Conservation (phyloP, 2,329 filamentous ascomycete species). For the Colletotrichum falcatum region DNA sequence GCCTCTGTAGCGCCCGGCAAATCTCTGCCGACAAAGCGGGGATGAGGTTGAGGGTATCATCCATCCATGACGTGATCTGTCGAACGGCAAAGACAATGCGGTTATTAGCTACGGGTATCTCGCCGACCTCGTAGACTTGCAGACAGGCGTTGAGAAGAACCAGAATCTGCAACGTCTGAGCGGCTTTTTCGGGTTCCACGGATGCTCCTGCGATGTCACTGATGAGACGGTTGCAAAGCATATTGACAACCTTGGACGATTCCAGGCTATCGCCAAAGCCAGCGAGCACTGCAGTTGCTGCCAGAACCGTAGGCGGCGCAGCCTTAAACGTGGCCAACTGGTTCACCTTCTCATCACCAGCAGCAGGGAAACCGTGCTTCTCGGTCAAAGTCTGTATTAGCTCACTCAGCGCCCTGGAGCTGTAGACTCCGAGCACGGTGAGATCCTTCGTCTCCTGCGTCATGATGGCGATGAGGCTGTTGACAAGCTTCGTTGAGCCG, state of each 20-base stretch:
- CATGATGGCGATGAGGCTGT: slow-evolving; percentile 58
- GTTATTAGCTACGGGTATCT: slow-evolving; percentile 71
- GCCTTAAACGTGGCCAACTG: slow-evolving; percentile 61
- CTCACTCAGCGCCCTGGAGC: slow-evolving; percentile 63
- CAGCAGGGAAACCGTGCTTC: slow-evolving; percentile 58
- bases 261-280: slow-evolving; percentile 65
- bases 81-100: slow-evolving; percentile 86
- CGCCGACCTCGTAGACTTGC: slow-evolving; percentile 62
- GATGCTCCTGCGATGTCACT: slow-evolving; percentile 69
- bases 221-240: slow-evolving; percentile 69
- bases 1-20: slow-evolving; percentile 66
- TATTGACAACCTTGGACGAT: slow-evolving; percentile 61
- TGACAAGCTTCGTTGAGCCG: slow-evolving; percentile 53
- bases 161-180: slow-evolving; percentile 61
- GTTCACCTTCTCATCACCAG: slow-evolving; percentile 61
- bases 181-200: slow-evolving; percentile 56
- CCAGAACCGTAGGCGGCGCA: slow-evolving; percentile 59
- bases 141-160: slow-evolving; percentile 67
- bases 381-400: slow-evolving; percentile 62
- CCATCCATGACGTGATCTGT: slow-evolving; percentile 79
- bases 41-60: slow-evolving; percentile 59
- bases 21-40: slow-evolving; percentile 61
- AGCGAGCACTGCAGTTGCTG: slow-evolving; percentile 61
- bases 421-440: slow-evolving; percentile 62
- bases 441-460: slow-evolving; percentile 56